Base-by-base conservation (phyloP, 139 green algal species). In the Ostreobium quekettii region DNA sequence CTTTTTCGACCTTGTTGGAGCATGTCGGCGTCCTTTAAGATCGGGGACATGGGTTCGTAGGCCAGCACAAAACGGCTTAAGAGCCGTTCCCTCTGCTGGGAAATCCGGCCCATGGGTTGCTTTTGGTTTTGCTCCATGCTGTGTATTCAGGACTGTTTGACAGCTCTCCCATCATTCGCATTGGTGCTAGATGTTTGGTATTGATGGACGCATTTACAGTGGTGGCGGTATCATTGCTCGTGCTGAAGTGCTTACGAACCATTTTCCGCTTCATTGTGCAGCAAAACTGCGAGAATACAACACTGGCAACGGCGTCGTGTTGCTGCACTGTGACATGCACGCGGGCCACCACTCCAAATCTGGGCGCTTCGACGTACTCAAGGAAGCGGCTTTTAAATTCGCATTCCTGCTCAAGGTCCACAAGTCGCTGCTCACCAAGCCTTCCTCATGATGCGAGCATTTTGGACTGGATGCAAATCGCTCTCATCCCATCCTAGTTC, bases 111-210 rank as follows among this genome's bases (percentile, higher is more conserved):
- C n/a, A n/a, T n/a, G n/a, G n/a, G n/a, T n/a, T n/a, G n/a, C n/a
- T n/a, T n/a, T n/a, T n/a, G n/a, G n/a, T n/a, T n/a, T n/a, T n/a
- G n/a, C n/a, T n/a, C n/a, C n/a, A n/a, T n/a, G n/a, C n/a, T n/a
- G n/a, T n/a, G n/a, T n/a, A n/a, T n/a, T n/a, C 64, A 98, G 97
- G 77, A 90, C 80, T 48, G 87, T 95, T 37, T 46, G 29, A 24
- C 28, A 7, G 57, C 24, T 67, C 58, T 48, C 35, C n/a, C 11
- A 28, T n/a, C 28, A 46, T 48, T 33, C 48, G n/a, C 29, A 46
- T 48, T 60, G 22, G n/a, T 35, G 36, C 32, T 4, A 53, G 22
- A 11, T 47, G 59, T 36, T 32, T 64, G 24, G 36, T 65, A 24
- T 11, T 69, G 64, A 73, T 73, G 64, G 65, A 73, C 15, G 53